Percentiles rank a stretch among this genome's conserved stretches.
Evolutionary conservation across 768 basidiomycete genomes (phyloP).

Genomic region (Phaffia tasmanica): DNA sequence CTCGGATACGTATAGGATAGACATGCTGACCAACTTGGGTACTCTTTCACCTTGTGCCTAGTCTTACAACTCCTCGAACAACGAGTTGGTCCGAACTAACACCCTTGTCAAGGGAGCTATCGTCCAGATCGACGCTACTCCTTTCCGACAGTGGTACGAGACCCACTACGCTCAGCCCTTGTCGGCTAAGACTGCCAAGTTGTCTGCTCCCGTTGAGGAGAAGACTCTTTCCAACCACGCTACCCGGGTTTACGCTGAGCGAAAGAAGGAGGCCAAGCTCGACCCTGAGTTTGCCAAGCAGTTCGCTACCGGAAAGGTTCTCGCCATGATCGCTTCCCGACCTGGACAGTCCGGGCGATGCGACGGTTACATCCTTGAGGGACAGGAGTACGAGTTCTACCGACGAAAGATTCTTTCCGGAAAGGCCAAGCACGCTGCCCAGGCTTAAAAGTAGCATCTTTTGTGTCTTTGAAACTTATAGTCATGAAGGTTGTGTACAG

Average conservation of each 20-base stretch:
- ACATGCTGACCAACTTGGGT: neutral
- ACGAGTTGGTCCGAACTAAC: conserved; percentile 99
- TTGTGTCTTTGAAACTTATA: neutral
- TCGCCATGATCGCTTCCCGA: conserved; percentile 83
- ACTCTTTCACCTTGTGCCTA: neutral
- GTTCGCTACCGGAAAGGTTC: conserved; percentile 88
- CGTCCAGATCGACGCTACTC: conserved; percentile 95
- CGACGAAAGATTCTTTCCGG: conserved; percentile 55
- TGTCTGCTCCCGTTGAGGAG: conserved; percentile 42
- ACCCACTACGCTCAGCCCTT: conserved; percentile 92
- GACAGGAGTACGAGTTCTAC: conserved; percentile 84
- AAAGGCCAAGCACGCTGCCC: conserved; percentile 81
- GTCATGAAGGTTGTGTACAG: too few relatives aligned
- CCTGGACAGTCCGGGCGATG: conserved; percentile 94
- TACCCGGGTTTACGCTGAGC: conserved; percentile 73
- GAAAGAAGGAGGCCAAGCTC: conserved; percentile 89
- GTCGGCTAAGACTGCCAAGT: conserved; percentile 47
- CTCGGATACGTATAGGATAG: neutral
- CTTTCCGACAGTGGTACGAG: conserved; percentile 99
- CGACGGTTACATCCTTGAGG: conserved; percentile 96
- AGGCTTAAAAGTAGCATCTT: conserved; percentile 14
- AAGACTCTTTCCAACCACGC: conserved; percentile 83
- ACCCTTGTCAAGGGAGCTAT: conserved; percentile 94
- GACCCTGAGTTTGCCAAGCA: conserved; percentile 58
- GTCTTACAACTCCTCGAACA: conserved; percentile 93